These are phyloP conservation scores for Jamesozyma spencerorum DNA, from an alignment of 805 yeast genomes.

Conservation along the genomic window DNA sequence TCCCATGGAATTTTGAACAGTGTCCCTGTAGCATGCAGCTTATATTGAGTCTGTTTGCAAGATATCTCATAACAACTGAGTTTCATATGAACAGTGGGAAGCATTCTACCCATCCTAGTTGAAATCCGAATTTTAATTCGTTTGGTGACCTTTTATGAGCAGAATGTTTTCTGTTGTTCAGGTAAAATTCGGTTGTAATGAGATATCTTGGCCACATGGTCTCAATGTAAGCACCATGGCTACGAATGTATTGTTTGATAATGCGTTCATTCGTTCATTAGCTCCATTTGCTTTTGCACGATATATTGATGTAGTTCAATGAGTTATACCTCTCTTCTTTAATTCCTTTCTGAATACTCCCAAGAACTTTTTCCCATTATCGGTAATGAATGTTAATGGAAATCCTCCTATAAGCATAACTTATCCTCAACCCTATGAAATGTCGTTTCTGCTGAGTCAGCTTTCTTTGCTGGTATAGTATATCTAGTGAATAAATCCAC, in stretches of 20 bases:
- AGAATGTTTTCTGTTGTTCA: neutral
- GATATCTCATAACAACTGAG: neutral
- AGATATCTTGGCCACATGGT: neutral
- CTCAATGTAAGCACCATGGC: neutral
- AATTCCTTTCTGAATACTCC: neutral
- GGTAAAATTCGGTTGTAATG: neutral
- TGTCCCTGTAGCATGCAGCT: neutral
- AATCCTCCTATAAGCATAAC: neutral
- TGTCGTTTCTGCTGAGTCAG: neutral
- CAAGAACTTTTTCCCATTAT: neutral
- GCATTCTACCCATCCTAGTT: neutral
- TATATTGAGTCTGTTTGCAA: neutral
- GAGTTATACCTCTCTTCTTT: neutral
- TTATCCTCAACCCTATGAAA: neutral
- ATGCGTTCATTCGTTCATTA: neutral
- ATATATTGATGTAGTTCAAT: neutral
- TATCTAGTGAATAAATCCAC: neutral
- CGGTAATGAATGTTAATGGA: neutral
- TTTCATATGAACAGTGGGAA: neutral
- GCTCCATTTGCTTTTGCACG: neutral
- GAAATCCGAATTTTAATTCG: neutral
- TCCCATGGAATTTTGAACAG: neutral
- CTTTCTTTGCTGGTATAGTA: neutral
- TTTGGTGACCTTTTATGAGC: neutral
- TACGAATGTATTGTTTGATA: neutral